Evolutionary conservation across 2,329 filamentous ascomycete genomes (phyloP).

Genomic region (Diaporthe velutina): DNA sequence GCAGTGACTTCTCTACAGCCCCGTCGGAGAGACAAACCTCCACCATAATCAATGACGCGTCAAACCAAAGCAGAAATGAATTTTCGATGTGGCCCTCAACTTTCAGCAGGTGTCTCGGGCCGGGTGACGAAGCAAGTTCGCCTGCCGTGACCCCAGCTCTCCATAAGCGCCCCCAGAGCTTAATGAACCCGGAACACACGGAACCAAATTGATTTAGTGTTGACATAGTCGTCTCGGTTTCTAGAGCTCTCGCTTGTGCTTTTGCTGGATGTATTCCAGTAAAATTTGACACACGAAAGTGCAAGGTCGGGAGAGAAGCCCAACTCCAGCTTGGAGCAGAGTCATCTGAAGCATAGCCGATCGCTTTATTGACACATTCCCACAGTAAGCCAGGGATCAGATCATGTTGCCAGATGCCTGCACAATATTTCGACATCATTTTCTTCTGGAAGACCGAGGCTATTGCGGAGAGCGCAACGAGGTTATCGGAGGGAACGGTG

Average conservation of each 20-base stretch:
- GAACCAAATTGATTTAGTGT: not conserved
- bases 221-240: not conserved
- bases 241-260: not conserved
- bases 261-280: not conserved
- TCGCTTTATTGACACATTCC: not conserved
- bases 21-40: not conserved
- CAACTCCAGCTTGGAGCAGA: slow-evolving; percentile 15
- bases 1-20: not conserved
- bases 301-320: not conserved
- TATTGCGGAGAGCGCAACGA: not conserved
- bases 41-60: not conserved
- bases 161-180: not conserved
- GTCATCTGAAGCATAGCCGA: not conserved
- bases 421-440: not conserved
- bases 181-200: not conserved
- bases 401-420: not conserved
- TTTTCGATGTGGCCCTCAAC: not conserved
- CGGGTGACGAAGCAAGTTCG: not conserved
- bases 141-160: not conserved
- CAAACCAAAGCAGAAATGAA: not conserved
- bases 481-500: not conserved
- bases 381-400: not conserved
- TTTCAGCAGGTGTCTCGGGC: not conserved
- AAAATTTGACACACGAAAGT: not conserved
- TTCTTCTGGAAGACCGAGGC: not conserved